Base-by-base conservation (phyloP, 257 asterid species). In the Echium plantagineum region DNA sequence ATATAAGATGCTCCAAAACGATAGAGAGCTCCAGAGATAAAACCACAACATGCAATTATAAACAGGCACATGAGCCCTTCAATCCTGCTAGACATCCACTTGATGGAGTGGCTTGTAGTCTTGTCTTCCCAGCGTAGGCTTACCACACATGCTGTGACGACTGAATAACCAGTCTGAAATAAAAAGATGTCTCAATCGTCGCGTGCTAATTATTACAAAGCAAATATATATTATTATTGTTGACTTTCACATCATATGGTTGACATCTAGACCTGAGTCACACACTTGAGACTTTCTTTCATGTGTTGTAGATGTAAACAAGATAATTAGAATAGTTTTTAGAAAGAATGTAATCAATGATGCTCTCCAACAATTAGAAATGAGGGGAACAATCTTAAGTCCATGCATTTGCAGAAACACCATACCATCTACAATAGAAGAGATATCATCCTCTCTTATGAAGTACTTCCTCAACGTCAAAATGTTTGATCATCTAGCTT, bases 101-200 rank as follows among this genome's bases (percentile, higher is more conserved):
- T 67, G 42, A 58, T 63, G 5, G 86, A 69, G 68, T 22, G 79
- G 51, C 59, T 64, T 17, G 83, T 52, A 56, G 77, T 61, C 72
- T 75, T 80, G 60, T 81, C 87, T 58, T 75, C 84, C 94, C 86
- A 83, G 53, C 96, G 95, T 57, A 91, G 91, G 59, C 82, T 75
- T 60, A 88, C 88, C 58, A 84, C 95, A 69, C 96, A 91, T 16
- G 96, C 98, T 38, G 94, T 81, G 70, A 91, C 98, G 68, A 91
- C 98, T 63, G 96, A 88, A 70, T 91, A 88, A 52, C 95, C 96
- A 31, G 94, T 91, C 96, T 87, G 94, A 68, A 77, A 81, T 69
- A 74, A 58, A 69, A 35, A 47, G 71, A 15, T 18, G 16, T 42
- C 35, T 58, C 49, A 21, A 16, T 12, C 3, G 9, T n/a, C 57